Evolutionary conservation across 2,329 filamentous ascomycete genomes (phyloP).

Genomic region (Myotisia sp.): DNA sequence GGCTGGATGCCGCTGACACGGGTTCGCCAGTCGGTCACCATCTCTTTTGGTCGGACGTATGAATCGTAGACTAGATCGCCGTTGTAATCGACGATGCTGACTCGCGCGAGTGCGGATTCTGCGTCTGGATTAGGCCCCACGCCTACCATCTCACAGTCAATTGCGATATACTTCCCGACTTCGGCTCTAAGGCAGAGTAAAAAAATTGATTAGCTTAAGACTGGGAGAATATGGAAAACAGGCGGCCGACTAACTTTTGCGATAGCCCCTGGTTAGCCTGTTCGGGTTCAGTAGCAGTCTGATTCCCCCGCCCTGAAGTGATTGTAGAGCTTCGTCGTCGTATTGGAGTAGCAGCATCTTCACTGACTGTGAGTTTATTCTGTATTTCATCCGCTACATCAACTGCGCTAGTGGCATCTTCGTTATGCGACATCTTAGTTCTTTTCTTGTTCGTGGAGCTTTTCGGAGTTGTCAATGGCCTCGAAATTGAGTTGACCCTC

Average conservation of each 20-base stretch:
- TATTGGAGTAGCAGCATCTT: not conserved
- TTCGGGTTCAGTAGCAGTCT: slow-evolving; percentile 18
- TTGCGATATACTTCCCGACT: slow-evolving; percentile 75
- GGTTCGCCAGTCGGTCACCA: slow-evolving; percentile 82
- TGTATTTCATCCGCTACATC: slow-evolving; percentile 1
- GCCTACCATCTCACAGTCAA: slow-evolving; percentile 98
- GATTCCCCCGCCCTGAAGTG: not conserved
- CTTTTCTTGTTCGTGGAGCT: slow-evolving; percentile 7
- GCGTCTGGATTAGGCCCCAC: slow-evolving; percentile 49
- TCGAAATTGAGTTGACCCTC: too few species aligned
- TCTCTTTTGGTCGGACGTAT: slow-evolving; percentile 64
- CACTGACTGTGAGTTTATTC: slow-evolving; percentile 5
- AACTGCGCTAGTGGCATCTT: not conserved
- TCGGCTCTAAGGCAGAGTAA: slow-evolving; percentile 50
- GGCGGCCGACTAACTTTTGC: slow-evolving; percentile 19
- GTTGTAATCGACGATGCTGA: slow-evolving; percentile 87
- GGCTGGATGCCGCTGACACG: slow-evolving; percentile 67
- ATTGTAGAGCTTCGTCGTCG: not conserved
- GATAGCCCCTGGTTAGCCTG: slow-evolving; percentile 51
- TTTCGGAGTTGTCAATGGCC: slow-evolving; percentile 3
- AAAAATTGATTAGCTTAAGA: slow-evolving; percentile 13
- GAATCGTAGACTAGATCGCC: slow-evolving; percentile 88
- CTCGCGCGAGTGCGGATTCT: slow-evolving; percentile 65
- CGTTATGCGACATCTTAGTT: slow-evolving; percentile 3
- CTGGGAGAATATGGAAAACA: slow-evolving; percentile 9